These are phyloP conservation scores for Ophiobolus disseminans DNA, from an alignment of 2,329 filamentous ascomycete genomes.

Conservation along the genomic window DNA sequence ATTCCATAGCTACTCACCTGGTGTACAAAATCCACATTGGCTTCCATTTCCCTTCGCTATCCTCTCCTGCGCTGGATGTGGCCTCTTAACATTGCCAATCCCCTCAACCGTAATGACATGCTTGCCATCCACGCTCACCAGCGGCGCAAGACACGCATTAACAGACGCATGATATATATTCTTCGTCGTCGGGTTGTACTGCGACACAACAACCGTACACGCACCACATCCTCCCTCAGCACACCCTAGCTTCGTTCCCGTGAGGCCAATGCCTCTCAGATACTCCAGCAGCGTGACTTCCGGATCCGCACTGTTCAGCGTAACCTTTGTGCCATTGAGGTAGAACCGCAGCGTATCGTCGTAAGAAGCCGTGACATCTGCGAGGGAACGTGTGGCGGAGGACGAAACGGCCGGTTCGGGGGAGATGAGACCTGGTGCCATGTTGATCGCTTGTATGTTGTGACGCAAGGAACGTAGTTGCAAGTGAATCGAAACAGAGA, in stretches of 20 bases:
- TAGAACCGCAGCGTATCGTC: constrained; percentile 92
- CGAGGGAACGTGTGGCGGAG: constrained; percentile 57
- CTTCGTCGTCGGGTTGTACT: constrained; percentile 90
- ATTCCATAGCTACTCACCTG: constrained; percentile 44
- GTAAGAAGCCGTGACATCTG: constrained; percentile 74
- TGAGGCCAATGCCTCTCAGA: constrained; percentile 87
- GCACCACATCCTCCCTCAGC: constrained; percentile 96
- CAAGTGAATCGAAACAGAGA: neutral
- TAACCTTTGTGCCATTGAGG: constrained; percentile 89
- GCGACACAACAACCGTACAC: constrained; percentile 93
- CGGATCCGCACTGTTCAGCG: constrained; percentile 85
- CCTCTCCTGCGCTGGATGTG: constrained; percentile 89
- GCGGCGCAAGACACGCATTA: constrained; percentile 91
- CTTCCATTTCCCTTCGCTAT: constrained; percentile 91
- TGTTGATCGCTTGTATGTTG: constrained; percentile 34
- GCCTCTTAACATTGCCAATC: constrained; percentile 84
- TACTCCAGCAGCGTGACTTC: constrained; percentile 94
- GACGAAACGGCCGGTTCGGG: constrained; percentile 53
- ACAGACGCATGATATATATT: constrained; percentile 95
- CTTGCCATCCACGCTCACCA: constrained; percentile 94
- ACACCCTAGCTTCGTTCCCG: constrained; percentile 95
- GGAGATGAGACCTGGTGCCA: constrained; percentile 64
- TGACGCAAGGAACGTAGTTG: neutral
- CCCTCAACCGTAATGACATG: constrained; percentile 98
- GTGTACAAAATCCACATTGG: constrained; percentile 95